Evolutionary conservation across 108 stramenopile species (phyloP).

Genomic region (Mayamaea pseudoterrestris): DNA sequence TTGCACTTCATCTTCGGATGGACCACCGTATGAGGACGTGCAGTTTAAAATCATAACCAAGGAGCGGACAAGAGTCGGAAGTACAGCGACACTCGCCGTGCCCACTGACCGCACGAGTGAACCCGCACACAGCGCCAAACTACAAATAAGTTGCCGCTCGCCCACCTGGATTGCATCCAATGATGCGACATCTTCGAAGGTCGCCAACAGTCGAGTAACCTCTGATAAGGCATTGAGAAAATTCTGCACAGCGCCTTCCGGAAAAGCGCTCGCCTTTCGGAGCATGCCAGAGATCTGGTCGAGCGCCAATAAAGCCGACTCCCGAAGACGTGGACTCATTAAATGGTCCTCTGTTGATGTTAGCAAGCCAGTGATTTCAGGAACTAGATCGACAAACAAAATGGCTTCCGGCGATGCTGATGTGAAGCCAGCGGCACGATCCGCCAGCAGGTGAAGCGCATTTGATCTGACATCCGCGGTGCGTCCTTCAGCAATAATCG

Average conservation of each 20-base stretch:
- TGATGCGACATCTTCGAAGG: neutral
- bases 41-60: no score
- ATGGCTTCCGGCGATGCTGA: constrained; percentile 41
- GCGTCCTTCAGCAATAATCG: constrained; percentile 42
- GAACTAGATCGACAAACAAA: constrained; percentile 65
- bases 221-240: no score
- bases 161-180: neutral
- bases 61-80: constrained; percentile 53
- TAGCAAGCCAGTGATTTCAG: constrained; percentile 42
- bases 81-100: constrained; percentile 38
- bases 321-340: constrained; percentile 44
- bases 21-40: no score
- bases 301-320: no score
- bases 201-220: neutral
- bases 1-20: no score
- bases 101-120: constrained; percentile 47
- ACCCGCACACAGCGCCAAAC: constrained; percentile 41
- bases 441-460: constrained; percentile 49
- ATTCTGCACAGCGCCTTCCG: no score
- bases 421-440: constrained; percentile 35
- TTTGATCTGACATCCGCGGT: constrained; percentile 44
- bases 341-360: no score
- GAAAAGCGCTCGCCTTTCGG: no score
- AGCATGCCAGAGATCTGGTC: no score
- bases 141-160: constrained; percentile 19